Evolutionary conservation across 2,329 filamentous ascomycete genomes (phyloP).

Genomic region (Dactylonectria estremocensis): DNA sequence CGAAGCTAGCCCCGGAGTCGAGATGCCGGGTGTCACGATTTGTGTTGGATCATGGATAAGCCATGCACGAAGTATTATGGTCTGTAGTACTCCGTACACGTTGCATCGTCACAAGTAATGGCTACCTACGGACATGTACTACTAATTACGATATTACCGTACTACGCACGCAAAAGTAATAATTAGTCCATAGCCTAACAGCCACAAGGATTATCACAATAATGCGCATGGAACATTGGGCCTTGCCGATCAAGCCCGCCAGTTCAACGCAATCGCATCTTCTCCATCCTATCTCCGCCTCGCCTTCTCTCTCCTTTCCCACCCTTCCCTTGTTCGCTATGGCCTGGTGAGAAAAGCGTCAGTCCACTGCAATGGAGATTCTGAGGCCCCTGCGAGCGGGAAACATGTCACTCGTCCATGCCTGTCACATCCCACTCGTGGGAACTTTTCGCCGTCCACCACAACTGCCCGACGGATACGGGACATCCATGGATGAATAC

Average conservation of each 20-base stretch:
- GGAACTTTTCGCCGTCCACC: conserved; percentile 7
- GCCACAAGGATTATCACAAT: background rate
- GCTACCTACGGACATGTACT: too few species aligned
- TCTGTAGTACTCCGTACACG: too few species aligned
- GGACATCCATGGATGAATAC: background rate
- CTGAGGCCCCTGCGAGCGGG: conserved; percentile 16
- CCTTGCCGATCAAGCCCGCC: conserved; percentile 10
- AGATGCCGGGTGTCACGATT: background rate
- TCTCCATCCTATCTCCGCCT: background rate
- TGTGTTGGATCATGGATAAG: background rate
- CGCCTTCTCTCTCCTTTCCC: background rate
- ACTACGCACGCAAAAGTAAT: background rate
- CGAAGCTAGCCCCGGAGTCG: conserved; percentile 7
- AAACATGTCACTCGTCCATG: conserved; percentile 7
- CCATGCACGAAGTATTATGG: too few species aligned
- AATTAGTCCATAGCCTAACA: background rate
- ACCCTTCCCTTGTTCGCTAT: conserved; percentile 1
- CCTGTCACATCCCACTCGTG: conserved; percentile 21
- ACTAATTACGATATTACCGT: background rate
- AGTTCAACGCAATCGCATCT: background rate
- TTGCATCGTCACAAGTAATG: too few species aligned
- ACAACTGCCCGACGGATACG: background rate
- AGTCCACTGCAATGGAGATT: conserved; percentile 25
- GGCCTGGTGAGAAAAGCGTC: conserved; percentile 1
- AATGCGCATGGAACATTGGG: background rate